Evolutionary conservation across 306 rosid species (phyloP), one percentile per base, ranked within the genome.

Genomic region (Senna tora): DNA sequence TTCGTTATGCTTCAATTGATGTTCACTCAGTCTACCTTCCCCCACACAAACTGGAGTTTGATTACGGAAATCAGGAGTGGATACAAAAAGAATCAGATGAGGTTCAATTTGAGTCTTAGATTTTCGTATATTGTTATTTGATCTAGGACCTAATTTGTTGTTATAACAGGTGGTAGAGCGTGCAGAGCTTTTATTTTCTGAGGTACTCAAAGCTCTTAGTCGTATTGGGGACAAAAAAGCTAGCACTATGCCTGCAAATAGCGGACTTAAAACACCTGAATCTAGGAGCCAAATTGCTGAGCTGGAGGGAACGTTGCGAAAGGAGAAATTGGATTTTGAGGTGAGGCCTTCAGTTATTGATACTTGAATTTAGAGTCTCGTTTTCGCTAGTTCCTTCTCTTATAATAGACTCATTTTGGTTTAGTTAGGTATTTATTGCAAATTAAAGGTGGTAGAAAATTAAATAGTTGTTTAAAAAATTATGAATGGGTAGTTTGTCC

Each of bases 11-110:
- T 55, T 88, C 99, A 30, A 89, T 95, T 76, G 81, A 95, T 74
- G 96, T 94, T 70, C 88, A 85, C 75, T 89, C 97, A 20, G 97
- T 91, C 84, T 86, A 82, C 77, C 91, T 89, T 81, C 99, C 99
- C 67, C 99, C 92, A 0, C 71, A 86, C 64, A 81, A 77, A 68
- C 79, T 95, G 68, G 85, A 79, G 33, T 95, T 94, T 74, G 80
- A 83, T 78, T 49, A 45, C 41, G 88, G 83, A 81, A 86, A 84
- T 73, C 93, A 81, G 75, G 92, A 91, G 57, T 89, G 99, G 97
- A 84, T 95, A 81, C 88, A 83, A 60, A 86, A 84, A 64, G 97
- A 89, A 90, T 65, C 79, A 69, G 74, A 86, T 50, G 87, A 91
- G 97, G 97, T 95, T 75, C 58, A 47, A n/a, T 64, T 71, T 81